Evolutionary conservation across 2,329 filamentous ascomycete species (phyloP).

Genomic region (Ascomycota sp.): DNA sequence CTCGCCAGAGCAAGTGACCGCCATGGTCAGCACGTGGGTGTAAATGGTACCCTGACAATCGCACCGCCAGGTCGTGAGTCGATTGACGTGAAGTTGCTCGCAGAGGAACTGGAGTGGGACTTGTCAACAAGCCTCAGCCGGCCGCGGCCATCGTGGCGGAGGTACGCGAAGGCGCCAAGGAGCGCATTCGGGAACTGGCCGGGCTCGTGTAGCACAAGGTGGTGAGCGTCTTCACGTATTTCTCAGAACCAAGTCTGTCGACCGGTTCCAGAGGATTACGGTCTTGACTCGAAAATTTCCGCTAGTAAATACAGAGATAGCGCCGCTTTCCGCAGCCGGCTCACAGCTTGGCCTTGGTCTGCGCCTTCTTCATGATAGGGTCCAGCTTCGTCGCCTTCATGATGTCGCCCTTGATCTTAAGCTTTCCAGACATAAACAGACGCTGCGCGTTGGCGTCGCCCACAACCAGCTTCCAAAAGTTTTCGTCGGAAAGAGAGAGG

Average conservation of each 20-base stretch:
- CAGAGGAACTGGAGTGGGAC: constrained; percentile 22
- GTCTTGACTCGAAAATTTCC: too few species aligned
- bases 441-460: constrained; percentile 90
- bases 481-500: constrained; percentile 62
- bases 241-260: too few species aligned
- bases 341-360: constrained; percentile 69
- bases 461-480: constrained; percentile 64
- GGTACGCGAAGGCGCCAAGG: constrained; percentile 16
- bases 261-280: too few species aligned
- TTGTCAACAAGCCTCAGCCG: constrained; percentile 19
- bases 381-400: constrained; percentile 99
- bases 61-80: too few species aligned
- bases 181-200: constrained; percentile 12
- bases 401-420: constrained; percentile 94
- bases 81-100: too few species aligned
- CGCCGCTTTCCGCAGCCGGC: neutral
- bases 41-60: too few species aligned
- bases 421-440: constrained; percentile 93
- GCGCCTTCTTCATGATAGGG: constrained; percentile 74
- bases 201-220: too few species aligned
- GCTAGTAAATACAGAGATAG: neutral
- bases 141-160: constrained; percentile 23
- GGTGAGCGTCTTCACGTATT: too few species aligned
- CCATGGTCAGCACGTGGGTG: constrained; percentile 17
- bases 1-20: constrained; percentile 11